These are phyloP conservation scores for Gracilariopsis chorda DNA, from an alignment of 23 red algal genomes.

Conservation along the genomic window DNA sequence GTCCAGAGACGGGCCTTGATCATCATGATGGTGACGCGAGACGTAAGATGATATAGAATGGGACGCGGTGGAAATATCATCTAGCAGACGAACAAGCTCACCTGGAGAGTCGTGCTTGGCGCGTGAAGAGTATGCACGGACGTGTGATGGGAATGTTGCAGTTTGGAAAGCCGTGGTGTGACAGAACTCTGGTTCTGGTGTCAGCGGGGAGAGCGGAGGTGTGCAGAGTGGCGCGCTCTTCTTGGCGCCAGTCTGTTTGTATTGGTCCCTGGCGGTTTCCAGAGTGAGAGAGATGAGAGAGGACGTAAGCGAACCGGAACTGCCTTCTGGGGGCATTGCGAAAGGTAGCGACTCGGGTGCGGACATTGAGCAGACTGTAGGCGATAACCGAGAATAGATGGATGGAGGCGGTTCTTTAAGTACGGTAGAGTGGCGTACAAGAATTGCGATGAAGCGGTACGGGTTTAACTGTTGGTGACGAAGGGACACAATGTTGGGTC, in stretches of 20 bases:
- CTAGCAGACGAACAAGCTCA: conserved; percentile 85
- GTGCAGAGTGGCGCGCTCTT: not conserved
- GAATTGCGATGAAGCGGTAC: too few species aligned
- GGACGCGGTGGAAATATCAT: conserved; percentile 80
- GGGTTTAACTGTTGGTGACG: too few species aligned
- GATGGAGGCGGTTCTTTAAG: too few species aligned
- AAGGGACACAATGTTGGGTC: too few species aligned
- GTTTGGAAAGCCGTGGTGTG: not conserved
- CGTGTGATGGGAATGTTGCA: conserved; percentile 72
- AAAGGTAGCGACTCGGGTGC: too few species aligned
- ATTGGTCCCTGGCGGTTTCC: not conserved
- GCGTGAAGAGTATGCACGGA: conserved; percentile 54
- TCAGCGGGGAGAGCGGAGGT: not conserved
- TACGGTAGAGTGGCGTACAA: too few species aligned
- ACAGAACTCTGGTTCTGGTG: not conserved
- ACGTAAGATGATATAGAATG: conserved; percentile 76
- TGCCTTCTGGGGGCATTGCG: not conserved
- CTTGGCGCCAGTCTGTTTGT: not conserved
- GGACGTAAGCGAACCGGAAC: not conserved
- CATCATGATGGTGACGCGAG: conserved; percentile 1
- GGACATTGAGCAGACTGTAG: too few species aligned
- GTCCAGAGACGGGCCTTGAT: not conserved
- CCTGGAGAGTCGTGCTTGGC: conserved; percentile 37
- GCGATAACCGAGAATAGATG: too few species aligned
- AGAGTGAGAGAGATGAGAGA: conserved; percentile 6